Evolutionary conservation across 2,329 filamentous ascomycete genomes (phyloP).

Genomic region (Alternaria rosae): DNA sequence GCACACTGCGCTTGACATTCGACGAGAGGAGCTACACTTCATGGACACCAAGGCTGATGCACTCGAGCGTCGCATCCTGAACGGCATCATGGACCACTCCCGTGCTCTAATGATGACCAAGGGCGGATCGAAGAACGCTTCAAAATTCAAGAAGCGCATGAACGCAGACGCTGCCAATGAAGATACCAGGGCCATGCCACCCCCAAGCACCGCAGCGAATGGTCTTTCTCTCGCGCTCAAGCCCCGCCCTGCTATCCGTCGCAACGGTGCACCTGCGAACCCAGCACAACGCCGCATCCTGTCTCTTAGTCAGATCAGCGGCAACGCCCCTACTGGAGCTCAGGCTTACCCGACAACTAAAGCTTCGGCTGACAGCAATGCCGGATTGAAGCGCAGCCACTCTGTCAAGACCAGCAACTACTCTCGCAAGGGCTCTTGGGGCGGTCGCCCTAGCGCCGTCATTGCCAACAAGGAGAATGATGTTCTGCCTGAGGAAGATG

Average conservation of each 20-base stretch:
- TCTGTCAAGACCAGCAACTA: slow-evolving; percentile 49
- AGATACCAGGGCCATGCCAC: slow-evolving; percentile 45
- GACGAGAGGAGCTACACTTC: slow-evolving; percentile 86
- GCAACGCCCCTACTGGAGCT: slow-evolving; percentile 66
- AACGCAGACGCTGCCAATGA: slow-evolving; percentile 42
- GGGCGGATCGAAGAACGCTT: slow-evolving; percentile 52
- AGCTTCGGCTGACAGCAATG: slow-evolving; percentile 42
- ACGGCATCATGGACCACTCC: slow-evolving; percentile 96
- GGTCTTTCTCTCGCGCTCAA: slow-evolving; percentile 59
- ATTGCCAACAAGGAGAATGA: slow-evolving; percentile 59
- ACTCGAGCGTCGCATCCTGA: slow-evolving; percentile 89
- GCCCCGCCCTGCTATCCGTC: slow-evolving; percentile 52
- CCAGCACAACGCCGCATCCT: slow-evolving; percentile 74
- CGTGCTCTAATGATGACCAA: slow-evolving; percentile 85
- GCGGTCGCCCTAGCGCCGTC: slow-evolving; percentile 38
- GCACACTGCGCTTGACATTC: slow-evolving; percentile 86
- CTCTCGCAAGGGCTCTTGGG: slow-evolving; percentile 48
- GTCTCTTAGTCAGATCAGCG: slow-evolving; percentile 87
- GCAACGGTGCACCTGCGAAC: slow-evolving; percentile 49
- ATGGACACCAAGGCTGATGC: slow-evolving; percentile 91
- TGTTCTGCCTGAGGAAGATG: slow-evolving; percentile 53
- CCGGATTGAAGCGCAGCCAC: slow-evolving; percentile 62
- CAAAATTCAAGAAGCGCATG: slow-evolving; percentile 45
- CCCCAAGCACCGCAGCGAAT: slow-evolving; percentile 46
- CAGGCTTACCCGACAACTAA: slow-evolving; percentile 48